Conservation (phyloP, 306 rosid species). For the Parietaria judaica region DNA sequence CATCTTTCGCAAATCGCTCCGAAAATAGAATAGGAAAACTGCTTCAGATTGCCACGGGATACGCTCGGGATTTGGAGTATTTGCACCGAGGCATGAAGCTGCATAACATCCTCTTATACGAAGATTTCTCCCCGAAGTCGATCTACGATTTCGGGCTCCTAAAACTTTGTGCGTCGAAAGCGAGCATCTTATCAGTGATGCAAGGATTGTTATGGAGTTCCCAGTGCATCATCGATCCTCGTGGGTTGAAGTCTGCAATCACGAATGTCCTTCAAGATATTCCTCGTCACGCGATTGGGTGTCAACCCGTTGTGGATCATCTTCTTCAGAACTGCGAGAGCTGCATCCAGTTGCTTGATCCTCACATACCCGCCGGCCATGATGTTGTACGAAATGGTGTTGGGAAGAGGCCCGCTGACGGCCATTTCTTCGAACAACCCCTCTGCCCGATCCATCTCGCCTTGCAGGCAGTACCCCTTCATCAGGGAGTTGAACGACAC, state of each 20-base stretch:
- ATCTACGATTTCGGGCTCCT: constrained; percentile 38
- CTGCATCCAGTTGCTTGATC: too few species aligned
- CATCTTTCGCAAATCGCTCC: neutral
- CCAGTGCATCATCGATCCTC: constrained; percentile 14
- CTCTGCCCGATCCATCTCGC: too few species aligned
- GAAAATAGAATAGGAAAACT: constrained; percentile 25
- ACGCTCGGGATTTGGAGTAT: constrained; percentile 36
- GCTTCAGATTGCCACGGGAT: constrained; percentile 23
- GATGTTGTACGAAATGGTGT: too few species aligned
- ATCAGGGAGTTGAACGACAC: constrained; percentile 12
- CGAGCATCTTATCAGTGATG: constrained; percentile 26
- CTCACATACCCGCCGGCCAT: too few species aligned
- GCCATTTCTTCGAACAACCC: too few species aligned
- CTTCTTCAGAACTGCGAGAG: too few species aligned
- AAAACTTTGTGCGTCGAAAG: constrained; percentile 26
- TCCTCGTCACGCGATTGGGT: too few species aligned
- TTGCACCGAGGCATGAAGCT: constrained; percentile 39
- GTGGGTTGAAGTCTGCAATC: too few species aligned
- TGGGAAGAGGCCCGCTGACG: too few species aligned
- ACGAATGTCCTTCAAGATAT: too few species aligned
- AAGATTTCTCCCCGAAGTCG: constrained; percentile 24
- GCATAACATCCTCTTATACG: constrained; percentile 35
- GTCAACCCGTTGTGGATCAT: too few species aligned
- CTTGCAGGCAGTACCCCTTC: constrained; percentile 18
- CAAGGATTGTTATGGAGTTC: constrained; percentile 32